Conservation (phyloP, 2,329 filamentous ascomycete genomes). For the Fusarium sp. region DNA sequence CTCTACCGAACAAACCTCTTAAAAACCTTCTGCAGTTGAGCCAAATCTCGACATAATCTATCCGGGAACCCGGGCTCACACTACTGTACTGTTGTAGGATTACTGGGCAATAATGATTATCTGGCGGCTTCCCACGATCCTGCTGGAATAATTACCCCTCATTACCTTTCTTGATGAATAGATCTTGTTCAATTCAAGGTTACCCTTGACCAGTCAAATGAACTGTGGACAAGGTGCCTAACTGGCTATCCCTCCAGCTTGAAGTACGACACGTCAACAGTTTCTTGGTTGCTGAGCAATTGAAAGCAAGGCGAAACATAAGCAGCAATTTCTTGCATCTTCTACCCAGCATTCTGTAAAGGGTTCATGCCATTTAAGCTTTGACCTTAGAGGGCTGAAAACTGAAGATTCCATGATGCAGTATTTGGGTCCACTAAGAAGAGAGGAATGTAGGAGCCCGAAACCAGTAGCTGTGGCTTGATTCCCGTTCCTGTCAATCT, state of each 20-base stretch:
- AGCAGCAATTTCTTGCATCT: not conserved
- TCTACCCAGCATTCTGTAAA: not conserved
- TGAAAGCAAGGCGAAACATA: conserved; percentile 11
- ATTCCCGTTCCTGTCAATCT: conserved; percentile 1
- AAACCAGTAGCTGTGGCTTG: conserved; percentile 15
- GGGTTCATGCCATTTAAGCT: conserved; percentile 11
- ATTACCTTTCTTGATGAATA: not conserved
- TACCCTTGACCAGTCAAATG: not conserved
- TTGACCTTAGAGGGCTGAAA: conserved; percentile 5
- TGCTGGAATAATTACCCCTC: not conserved
- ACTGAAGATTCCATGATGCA: not conserved
- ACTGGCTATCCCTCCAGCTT: not conserved
- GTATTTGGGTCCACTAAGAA: not conserved
- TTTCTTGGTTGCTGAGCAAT: conserved; percentile 8
- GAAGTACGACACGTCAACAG: conserved; percentile 29
- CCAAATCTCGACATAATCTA: too few species aligned
- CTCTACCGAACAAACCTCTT: too few species aligned
- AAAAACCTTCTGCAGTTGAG: too few species aligned
- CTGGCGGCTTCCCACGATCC: too few species aligned
- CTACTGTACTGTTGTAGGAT: too few species aligned
- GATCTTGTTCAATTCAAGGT: not conserved
- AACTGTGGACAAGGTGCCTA: not conserved
- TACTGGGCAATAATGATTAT: not conserved
- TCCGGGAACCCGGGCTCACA: too few species aligned
- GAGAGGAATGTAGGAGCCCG: conserved; percentile 24